Conservation (phyloP, 139 green algal genomes). For the Closterium sp. region DNA sequence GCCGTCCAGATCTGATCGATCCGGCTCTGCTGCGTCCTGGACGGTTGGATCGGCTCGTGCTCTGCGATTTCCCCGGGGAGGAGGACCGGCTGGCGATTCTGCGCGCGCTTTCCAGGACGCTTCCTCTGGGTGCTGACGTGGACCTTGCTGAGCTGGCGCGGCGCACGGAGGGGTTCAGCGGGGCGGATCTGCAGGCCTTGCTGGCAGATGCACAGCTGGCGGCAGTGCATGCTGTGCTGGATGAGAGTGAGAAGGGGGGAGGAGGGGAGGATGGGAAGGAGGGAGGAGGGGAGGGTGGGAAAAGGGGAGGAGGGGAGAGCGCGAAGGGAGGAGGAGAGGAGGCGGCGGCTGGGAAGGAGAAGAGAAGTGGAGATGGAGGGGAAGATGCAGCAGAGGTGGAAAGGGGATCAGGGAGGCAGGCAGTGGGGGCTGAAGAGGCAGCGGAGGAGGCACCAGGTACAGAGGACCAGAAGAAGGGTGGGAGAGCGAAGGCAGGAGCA, state of each 20-base stretch:
- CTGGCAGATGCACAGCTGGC: constrained; percentile 54
- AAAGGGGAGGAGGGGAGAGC: neutral
- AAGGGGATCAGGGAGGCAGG: neutral
- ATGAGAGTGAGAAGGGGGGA: neutral
- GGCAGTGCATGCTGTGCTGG: constrained; percentile 46
- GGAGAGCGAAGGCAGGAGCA: neutral
- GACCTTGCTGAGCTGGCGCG: constrained; percentile 38
- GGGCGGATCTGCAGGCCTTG: constrained; percentile 54
- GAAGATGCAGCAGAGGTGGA: neutral
- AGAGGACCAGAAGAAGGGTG: neutral
- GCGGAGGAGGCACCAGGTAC: neutral
- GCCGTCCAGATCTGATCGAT: constrained; percentile 56
- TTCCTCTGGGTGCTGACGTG: constrained; percentile 52
- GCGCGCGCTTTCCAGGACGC: constrained; percentile 3
- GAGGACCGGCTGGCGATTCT: constrained; percentile 51
- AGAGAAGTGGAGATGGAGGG: neutral
- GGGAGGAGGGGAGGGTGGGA: too few species aligned
- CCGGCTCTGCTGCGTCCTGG: constrained; percentile 53
- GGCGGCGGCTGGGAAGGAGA: neutral
- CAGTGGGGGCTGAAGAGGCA: neutral
- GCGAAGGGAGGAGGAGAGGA: neutral
- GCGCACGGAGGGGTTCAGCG: constrained; percentile 47
- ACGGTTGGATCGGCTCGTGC: constrained; percentile 50
- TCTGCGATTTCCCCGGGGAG: constrained; percentile 51
- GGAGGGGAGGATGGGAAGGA: neutral